Percentiles rank a stretch among this genome's conserved stretches.
Evolutionary conservation across 805 yeast species (phyloP).

Genomic region (Kluyveromyces siamensis): DNA sequence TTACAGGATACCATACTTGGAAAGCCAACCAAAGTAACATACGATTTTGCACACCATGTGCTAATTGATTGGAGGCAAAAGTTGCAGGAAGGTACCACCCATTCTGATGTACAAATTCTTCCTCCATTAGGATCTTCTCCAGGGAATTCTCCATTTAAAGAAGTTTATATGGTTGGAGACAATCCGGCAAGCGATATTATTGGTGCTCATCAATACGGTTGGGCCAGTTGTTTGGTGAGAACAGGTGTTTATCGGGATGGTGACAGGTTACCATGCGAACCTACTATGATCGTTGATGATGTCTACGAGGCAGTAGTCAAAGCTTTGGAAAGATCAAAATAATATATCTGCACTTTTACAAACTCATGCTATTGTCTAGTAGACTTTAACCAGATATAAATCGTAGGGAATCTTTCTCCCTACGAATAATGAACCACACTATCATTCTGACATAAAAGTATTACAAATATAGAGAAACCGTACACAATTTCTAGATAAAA

Average conservation of each 20-base stretch:
- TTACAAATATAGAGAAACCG: neutral
- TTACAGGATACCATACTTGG: constrained; percentile 60
- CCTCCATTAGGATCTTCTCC: constrained; percentile 42
- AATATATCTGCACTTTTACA: neutral
- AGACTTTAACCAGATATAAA: too few relatives aligned
- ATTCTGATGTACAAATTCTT: constrained; percentile 19
- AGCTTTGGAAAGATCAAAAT: constrained; percentile 10
- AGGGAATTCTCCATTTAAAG: constrained; percentile 35
- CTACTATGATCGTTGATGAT: constrained; percentile 42
- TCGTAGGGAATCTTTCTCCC: too few relatives aligned
- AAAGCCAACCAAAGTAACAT: constrained; percentile 71
- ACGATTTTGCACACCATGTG: constrained; percentile 73
- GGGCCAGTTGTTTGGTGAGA: constrained; percentile 77
- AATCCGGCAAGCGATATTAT: constrained; percentile 88
- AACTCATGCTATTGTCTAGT: neutral
- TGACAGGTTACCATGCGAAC: constrained; percentile 36
- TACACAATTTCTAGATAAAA: neutral
- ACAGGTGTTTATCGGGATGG: constrained; percentile 78
- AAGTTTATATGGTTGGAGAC: constrained; percentile 94
- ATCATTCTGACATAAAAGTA: neutral
- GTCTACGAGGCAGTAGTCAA: constrained; percentile 43
- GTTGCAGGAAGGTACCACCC: constrained; percentile 17
- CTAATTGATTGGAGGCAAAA: constrained; percentile 44
- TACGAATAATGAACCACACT: neutral
- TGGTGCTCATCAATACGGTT: constrained; percentile 82